A percentile compares a stretch with the other conserved stretches of the same genome.
phyloP scores from a whole-genome alignment of 371 early-diverging fungal genomes.

The Phascolomyces articulosus region DNA sequence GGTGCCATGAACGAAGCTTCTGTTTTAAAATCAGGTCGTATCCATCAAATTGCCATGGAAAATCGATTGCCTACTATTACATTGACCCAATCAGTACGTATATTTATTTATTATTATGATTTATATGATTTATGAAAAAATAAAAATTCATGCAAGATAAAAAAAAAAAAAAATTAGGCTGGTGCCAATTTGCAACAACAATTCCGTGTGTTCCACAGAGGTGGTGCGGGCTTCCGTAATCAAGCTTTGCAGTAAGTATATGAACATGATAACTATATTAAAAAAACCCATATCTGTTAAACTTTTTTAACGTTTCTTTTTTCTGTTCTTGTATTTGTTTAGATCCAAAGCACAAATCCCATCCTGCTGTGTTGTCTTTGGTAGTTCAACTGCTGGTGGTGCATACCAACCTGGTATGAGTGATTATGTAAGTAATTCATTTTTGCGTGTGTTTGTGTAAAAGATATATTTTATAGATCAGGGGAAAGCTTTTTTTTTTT shows the following conservation, averaged over 20 bases:
- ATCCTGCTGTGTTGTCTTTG: constrained; percentile 73
- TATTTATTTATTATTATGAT: neutral
- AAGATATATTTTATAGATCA: constrained; percentile 45
- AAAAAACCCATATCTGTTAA: too few relatives aligned
- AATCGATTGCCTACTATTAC: constrained; percentile 65
- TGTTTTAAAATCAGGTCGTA: constrained; percentile 56
- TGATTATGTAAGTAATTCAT: constrained; percentile 69
- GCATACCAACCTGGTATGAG: constrained; percentile 79
- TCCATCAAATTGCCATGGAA: constrained; percentile 62
- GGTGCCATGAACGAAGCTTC: constrained; percentile 71
- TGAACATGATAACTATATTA: too few relatives aligned
- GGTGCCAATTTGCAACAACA: constrained; percentile 80
- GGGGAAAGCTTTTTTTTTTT: too few relatives aligned
- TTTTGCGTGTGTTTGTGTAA: constrained; percentile 31
- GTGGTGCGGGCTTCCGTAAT: constrained; percentile 72
- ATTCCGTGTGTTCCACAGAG: constrained; percentile 73
- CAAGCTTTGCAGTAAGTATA: constrained; percentile 58
- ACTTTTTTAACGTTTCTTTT: too few relatives aligned
- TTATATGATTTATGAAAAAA: neutral
- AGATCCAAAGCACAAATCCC: constrained; percentile 75
- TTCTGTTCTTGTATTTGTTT: too few relatives aligned
- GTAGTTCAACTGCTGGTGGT: constrained; percentile 81
- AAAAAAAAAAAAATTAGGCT: constrained; percentile 48
- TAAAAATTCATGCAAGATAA: neutral
- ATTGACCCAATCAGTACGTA: constrained; percentile 61